phyloP scores from a whole-genome alignment of 352 stramenopile genomes.

The Pilasporangium apinafurcum region DNA sequence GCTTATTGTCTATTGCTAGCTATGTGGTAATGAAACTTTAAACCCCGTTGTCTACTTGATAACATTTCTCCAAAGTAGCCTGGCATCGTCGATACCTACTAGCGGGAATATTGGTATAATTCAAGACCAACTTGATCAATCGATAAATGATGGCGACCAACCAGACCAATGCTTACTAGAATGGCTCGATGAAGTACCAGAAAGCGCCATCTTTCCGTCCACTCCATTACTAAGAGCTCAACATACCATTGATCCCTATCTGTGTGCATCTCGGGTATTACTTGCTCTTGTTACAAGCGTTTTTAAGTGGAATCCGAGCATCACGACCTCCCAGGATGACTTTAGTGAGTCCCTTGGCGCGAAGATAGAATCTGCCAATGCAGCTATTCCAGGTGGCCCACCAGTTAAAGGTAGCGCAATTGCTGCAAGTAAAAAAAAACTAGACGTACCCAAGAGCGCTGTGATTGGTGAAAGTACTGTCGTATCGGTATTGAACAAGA shows the following conservation, averaged over 20 bases:
- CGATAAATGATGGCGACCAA: conserved; percentile 1
- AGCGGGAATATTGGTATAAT: background rate
- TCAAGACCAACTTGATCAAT: background rate
- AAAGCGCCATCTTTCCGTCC: conserved; percentile 19
- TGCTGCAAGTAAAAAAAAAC: conserved; percentile 32
- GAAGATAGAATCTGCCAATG: background rate
- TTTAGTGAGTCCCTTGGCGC: conserved; percentile 16
- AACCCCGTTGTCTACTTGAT: conserved; percentile 24
- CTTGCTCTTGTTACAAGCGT: conserved; percentile 20
- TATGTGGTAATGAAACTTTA: conserved; percentile 17
- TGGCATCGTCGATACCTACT: background rate
- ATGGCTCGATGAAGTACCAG: conserved; percentile 40
- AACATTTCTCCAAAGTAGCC: conserved; percentile 17
- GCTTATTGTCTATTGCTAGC: conserved; percentile 7
- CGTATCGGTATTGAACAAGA: conserved; percentile 20
- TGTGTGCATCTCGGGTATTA: conserved; percentile 21
- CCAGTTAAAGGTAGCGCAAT: conserved; percentile 1
- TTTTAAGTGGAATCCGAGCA: conserved; percentile 24
- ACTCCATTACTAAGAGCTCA: conserved; percentile 17
- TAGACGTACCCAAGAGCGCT: conserved; percentile 14
- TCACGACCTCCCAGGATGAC: conserved; percentile 2
- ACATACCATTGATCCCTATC: conserved; percentile 30
- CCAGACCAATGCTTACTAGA: conserved; percentile 24
- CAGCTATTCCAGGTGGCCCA: background rate
- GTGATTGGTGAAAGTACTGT: conserved; percentile 21